A percentile compares a stretch with the other conserved stretches of the same genome.
These are phyloP conservation scores for Xylaria sp. DNA, from an alignment of 2,329 filamentous ascomycete genomes.

Conservation along the genomic window DNA sequence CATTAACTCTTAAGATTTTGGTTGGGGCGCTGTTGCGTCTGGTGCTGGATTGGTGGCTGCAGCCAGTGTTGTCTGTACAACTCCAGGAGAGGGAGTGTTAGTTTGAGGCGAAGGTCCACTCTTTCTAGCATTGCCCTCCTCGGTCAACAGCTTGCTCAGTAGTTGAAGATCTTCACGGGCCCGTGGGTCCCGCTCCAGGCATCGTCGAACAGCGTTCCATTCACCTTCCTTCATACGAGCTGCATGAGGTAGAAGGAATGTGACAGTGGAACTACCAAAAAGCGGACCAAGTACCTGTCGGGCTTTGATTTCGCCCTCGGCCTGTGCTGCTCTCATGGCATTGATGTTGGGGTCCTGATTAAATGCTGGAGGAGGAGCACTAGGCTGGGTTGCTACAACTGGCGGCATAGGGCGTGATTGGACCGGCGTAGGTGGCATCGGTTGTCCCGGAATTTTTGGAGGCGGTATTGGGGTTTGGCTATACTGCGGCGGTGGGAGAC, in stretches of 20 bases:
- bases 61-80: conserved; percentile 49
- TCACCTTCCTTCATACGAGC: conserved; percentile 75
- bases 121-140: conserved; percentile 53
- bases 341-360: conserved; percentile 52
- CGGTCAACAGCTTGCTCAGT: conserved; percentile 65
- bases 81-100: conserved; percentile 42
- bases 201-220: conserved; percentile 76
- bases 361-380: conserved; percentile 32
- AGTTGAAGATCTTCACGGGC: conserved; percentile 71
- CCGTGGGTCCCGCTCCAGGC: conserved; percentile 72
- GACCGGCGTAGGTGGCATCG: conserved; percentile 36
- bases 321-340: conserved; percentile 56
- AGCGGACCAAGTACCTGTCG: conserved; percentile 71
- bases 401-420: conserved; percentile 32
- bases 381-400: conserved; percentile 28
- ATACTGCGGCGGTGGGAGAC: conserved; percentile 43
- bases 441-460: conserved; percentile 48
- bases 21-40: conserved; percentile 39
- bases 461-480: conserved; percentile 50
- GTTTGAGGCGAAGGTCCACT: conserved; percentile 41
- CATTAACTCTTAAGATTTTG: conserved; percentile 38
- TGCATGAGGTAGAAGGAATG: conserved; percentile 75
- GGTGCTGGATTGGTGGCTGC: conserved; percentile 42
- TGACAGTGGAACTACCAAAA: conserved; percentile 71
- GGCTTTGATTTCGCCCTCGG: conserved; percentile 66